A percentile compares a stretch with the other conserved stretches of the same genome.
Conservation (phyloP, 176 grass and related monocot species). For the Oryza officinalis region DNA sequence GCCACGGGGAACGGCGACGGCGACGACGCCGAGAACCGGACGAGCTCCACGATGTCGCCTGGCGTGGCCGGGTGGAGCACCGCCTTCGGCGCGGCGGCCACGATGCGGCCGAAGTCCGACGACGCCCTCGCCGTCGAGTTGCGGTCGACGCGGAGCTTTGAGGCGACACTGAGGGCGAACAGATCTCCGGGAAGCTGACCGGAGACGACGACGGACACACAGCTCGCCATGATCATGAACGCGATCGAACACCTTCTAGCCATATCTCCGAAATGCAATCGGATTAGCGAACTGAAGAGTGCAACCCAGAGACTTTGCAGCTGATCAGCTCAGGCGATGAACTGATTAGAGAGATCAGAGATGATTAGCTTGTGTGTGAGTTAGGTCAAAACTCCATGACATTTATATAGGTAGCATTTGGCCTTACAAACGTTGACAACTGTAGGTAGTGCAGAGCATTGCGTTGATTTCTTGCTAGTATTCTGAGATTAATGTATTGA, state of each 20-base stretch:
- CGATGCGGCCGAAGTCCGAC: slow-evolving; percentile 58
- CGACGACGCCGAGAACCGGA: slow-evolving; percentile 46
- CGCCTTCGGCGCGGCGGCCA: slow-evolving; percentile 11
- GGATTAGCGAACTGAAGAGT: neutral
- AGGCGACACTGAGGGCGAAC: slow-evolving; percentile 28
- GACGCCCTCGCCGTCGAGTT: slow-evolving; percentile 34
- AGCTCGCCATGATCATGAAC: slow-evolving; percentile 4
- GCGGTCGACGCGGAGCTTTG: slow-evolving; percentile 24
- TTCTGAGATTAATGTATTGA: no score
- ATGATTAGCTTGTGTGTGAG: slow-evolving; percentile 32
- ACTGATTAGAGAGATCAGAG: neutral
- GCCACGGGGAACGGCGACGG: slow-evolving; percentile 39
- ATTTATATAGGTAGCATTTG: slow-evolving; percentile 39
- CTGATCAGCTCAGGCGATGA: neutral
- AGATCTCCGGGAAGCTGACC: slow-evolving; percentile 32
- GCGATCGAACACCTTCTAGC: neutral
- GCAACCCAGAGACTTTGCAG: neutral
- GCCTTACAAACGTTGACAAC: slow-evolving; percentile 44
- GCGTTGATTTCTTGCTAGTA: neutral
- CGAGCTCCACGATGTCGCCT: slow-evolving; percentile 50
- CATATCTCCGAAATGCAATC: slow-evolving; percentile 10
- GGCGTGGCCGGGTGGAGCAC: slow-evolving; percentile 28
- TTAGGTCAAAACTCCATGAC: slow-evolving; percentile 11
- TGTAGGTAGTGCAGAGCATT: neutral
- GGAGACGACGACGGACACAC: slow-evolving; percentile 18